Percentiles rank a stretch among this genome's conserved stretches.
These are phyloP conservation scores for Hypoxylon sp. DNA, from an alignment of 2,329 filamentous ascomycete species.

Conservation along the genomic window DNA sequence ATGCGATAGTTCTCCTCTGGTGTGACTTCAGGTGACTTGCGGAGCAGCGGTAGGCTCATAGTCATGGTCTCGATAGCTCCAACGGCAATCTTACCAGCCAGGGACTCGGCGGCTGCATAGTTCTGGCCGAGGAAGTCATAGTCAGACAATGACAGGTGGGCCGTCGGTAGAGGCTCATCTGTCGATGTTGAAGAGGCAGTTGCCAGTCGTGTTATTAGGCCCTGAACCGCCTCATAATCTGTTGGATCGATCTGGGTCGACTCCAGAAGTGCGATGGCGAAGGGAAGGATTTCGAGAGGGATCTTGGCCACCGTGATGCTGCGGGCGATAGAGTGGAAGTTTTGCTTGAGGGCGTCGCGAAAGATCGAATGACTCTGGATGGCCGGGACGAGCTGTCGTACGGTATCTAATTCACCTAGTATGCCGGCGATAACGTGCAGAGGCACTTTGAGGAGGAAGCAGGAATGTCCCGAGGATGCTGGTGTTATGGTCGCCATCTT, in stretches of 20 bases:
- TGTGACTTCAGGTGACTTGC: background rate
- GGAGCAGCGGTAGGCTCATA: background rate
- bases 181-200: background rate
- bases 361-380: constrained; percentile 5
- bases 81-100: background rate
- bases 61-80: background rate
- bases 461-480: background rate
- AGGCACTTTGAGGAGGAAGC: background rate
- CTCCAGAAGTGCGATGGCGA: background rate
- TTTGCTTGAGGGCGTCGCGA: background rate
- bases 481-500: background rate
- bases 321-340: background rate
- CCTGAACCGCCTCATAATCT: background rate
- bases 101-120: background rate
- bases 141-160: background rate
- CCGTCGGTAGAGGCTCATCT: background rate
- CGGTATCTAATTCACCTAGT: background rate
- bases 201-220: background rate
- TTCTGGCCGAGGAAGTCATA: background rate
- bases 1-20: background rate
- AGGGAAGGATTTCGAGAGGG: background rate
- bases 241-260: background rate
- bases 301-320: background rate
- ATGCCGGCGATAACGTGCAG: background rate
- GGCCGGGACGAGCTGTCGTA: background rate